These are phyloP conservation scores for Xenoacremonium recifei DNA, from an alignment of 2,329 filamentous ascomycete genomes.

Conservation along the genomic window DNA sequence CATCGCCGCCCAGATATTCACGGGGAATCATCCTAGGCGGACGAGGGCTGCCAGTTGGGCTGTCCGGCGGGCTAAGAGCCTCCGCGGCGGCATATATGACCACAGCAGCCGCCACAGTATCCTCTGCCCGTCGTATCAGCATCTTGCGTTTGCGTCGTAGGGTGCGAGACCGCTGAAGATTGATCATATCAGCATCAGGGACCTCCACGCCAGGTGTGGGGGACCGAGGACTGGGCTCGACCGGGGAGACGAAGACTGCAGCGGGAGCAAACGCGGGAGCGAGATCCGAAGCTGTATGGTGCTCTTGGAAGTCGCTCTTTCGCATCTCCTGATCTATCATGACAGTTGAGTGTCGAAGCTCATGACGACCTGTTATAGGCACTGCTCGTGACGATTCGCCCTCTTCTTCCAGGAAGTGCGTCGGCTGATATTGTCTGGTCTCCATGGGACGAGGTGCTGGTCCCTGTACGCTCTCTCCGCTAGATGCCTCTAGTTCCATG, in stretches of 20 bases:
- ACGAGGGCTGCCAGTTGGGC: conserved; percentile 29
- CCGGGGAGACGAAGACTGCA: conserved; percentile 2
- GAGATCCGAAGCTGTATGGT: no score
- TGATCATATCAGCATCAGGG: conserved; percentile 38
- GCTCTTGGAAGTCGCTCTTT: conserved; percentile 17
- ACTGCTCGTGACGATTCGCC: conserved; percentile 6
- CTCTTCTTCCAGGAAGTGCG: not conserved
- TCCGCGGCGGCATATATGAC: conserved; percentile 53
- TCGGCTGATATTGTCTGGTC: not conserved
- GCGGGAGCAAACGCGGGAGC: conserved; percentile 11
- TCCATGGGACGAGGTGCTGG: not conserved
- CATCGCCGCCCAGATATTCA: conserved; percentile 24
- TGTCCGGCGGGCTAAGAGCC: conserved; percentile 41
- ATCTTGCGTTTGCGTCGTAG: conserved; percentile 45
- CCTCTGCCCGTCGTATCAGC: conserved; percentile 47
- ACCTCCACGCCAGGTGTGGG: conserved; percentile 48
- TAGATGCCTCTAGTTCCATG: not conserved
- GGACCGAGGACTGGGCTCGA: conserved; percentile 25
- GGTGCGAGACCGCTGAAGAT: conserved; percentile 41
- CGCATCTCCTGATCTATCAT: conserved; percentile 11
- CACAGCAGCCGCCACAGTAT: conserved; percentile 53
- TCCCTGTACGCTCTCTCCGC: not conserved
- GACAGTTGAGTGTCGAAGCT: conserved; percentile 14
- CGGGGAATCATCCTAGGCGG: conserved; percentile 5
- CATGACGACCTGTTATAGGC: conserved; percentile 1